Evolutionary conservation across 2,329 filamentous ascomycete genomes (phyloP).

Genomic region (Alternaria sp.): DNA sequence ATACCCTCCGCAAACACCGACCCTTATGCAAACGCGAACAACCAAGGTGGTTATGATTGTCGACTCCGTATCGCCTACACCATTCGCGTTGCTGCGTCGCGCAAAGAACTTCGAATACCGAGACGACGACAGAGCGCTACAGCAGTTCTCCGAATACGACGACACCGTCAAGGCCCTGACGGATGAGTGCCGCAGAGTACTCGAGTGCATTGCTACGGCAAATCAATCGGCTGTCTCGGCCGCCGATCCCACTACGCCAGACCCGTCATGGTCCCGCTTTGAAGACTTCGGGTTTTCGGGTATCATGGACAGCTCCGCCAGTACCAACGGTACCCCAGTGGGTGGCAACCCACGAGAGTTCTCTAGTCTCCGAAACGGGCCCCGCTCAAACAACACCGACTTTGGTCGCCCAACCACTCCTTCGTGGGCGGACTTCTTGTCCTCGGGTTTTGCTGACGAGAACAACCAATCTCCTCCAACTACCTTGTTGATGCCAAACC

Average conservation of each 20-base stretch:
- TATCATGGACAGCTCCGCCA: constrained; percentile 68
- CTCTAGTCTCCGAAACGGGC: constrained; percentile 69
- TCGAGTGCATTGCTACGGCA: constrained; percentile 83
- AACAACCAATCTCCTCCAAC: constrained; percentile 67
- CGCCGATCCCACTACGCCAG: constrained; percentile 61
- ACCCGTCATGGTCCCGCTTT: constrained; percentile 96
- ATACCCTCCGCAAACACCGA: constrained; percentile 83
- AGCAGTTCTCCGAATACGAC: constrained; percentile 84
- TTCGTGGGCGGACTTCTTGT: constrained; percentile 97
- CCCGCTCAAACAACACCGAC: constrained; percentile 70
- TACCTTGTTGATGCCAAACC: constrained; percentile 82
- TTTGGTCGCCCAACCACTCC: constrained; percentile 87
- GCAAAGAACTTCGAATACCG: constrained; percentile 96
- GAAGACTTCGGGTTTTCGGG: constrained; percentile 92
- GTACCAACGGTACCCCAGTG: constrained; percentile 35
- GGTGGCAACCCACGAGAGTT: constrained; percentile 69
- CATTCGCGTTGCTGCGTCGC: constrained; percentile 86
- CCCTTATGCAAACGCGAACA: constrained; percentile 78
- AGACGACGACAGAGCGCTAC: constrained; percentile 82
- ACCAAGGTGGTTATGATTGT: constrained; percentile 97
- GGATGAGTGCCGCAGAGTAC: constrained; percentile 89
- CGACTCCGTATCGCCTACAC: constrained; percentile 90
- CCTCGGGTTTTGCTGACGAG: constrained; percentile 85
- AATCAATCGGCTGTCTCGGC: constrained; percentile 77
- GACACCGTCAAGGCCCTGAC: constrained; percentile 88